These are phyloP conservation scores for Teratosphaeria pseudoeucalypti DNA, from an alignment of 2,329 filamentous ascomycete species.

Conservation along the genomic window DNA sequence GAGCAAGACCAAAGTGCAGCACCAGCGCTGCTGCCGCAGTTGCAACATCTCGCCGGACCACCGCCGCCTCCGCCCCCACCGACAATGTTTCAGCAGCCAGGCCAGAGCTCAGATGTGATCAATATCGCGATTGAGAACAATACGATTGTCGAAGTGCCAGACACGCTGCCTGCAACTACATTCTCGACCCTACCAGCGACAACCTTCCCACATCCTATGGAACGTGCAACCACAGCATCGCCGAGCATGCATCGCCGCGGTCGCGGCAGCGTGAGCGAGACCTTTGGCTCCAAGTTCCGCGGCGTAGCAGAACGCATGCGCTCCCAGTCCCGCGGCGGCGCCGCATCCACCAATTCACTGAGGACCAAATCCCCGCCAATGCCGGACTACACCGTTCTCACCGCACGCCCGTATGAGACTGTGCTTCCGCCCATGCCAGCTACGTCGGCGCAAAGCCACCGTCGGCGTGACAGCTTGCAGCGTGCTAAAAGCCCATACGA, in stretches of 20 bases:
- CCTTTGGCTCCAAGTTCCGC: slow-evolving; percentile 43
- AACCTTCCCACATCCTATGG: slow-evolving; percentile 17
- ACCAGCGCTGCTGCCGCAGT: slow-evolving; percentile 46
- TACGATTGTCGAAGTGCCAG: slow-evolving; percentile 2
- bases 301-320: slow-evolving; percentile 47
- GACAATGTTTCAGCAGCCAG: slow-evolving; percentile 21
- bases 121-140: slow-evolving; percentile 38
- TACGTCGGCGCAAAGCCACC: slow-evolving; percentile 3
- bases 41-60: slow-evolving; percentile 49
- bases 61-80: slow-evolving; percentile 34
- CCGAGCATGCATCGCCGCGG: slow-evolving; percentile 43
- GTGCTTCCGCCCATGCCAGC: slow-evolving; percentile 23
- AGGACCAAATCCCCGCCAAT: slow-evolving; percentile 14
- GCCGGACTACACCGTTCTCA: slow-evolving; percentile 7
- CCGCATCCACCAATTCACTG: slow-evolving; percentile 13
- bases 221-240: slow-evolving; percentile 20
- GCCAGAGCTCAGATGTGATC: slow-evolving; percentile 23
- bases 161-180: slow-evolving; percentile 7
- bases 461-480: slow-evolving; percentile 10
- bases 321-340: slow-evolving; percentile 32
- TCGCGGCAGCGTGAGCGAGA: slow-evolving; percentile 47
- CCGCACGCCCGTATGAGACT: slow-evolving; percentile 31
- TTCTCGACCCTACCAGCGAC: slow-evolving; percentile 16
- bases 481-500: slow-evolving; percentile 23
- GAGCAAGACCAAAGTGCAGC: slow-evolving; percentile 19